These are phyloP conservation scores for Saxophila tyrrhenica DNA, from an alignment of 495 filamentous ascomycete species.

Conservation along the genomic window DNA sequence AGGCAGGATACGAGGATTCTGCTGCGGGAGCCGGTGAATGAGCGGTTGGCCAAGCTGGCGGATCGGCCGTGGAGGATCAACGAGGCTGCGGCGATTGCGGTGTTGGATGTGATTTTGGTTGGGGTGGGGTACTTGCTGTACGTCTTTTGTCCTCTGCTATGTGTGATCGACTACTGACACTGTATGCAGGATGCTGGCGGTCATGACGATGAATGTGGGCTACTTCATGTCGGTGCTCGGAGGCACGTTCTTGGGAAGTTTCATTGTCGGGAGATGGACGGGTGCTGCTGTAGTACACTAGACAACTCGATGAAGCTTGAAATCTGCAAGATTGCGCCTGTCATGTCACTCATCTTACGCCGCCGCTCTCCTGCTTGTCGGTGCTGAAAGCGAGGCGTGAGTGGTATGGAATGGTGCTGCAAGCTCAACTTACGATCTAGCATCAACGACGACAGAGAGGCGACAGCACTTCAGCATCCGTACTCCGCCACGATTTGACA, in stretches of 20 bases:
- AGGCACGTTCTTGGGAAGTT: conserved; percentile 61
- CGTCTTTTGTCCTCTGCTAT: conserved; percentile 28
- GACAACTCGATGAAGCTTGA: too few species aligned
- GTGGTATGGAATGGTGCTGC: too few species aligned
- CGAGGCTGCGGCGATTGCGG: conserved; percentile 35
- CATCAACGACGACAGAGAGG: too few species aligned
- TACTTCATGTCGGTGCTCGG: conserved; percentile 80
- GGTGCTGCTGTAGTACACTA: conserved; percentile 3
- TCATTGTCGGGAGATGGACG: conserved; percentile 4
- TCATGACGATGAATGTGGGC: conserved; percentile 94
- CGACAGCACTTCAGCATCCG: too few species aligned
- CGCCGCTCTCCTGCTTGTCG: too few species aligned
- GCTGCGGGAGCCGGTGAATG: background rate
- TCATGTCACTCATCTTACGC: too few species aligned
- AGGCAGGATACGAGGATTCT: background rate
- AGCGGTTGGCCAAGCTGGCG: background rate
- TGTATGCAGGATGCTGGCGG: conserved; percentile 70
- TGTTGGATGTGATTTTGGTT: conserved; percentile 52
- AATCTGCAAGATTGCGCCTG: too few species aligned
- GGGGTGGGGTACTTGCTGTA: conserved; percentile 83
- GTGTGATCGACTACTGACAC: background rate
- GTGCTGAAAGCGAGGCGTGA: too few species aligned
- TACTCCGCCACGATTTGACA: too few species aligned
- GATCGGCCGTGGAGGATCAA: conserved; percentile 10
- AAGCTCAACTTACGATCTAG: too few species aligned